A percentile compares a stretch with the other conserved stretches of the same genome.
Evolutionary conservation across 2,329 filamentous ascomycete species (phyloP).

Genomic region (Aureobasidium sp.): DNA sequence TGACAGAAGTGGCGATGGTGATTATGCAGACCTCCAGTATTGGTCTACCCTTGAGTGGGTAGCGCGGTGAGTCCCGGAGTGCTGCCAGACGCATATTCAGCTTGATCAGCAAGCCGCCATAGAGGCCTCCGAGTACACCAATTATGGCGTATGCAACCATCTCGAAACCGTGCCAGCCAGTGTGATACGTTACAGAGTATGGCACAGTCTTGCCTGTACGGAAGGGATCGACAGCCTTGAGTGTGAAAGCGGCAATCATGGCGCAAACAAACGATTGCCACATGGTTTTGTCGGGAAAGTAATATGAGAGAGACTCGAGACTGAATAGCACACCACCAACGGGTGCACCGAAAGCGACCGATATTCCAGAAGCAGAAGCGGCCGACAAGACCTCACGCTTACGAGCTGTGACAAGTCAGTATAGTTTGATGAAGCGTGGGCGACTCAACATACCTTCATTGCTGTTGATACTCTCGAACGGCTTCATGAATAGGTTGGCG

Average conservation of each 20-base stretch:
- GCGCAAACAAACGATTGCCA: slow-evolving; percentile 99
- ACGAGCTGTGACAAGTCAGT: slow-evolving; percentile 50
- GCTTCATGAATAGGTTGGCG: slow-evolving; percentile 86
- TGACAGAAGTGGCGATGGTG: slow-evolving; percentile 70
- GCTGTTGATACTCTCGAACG: slow-evolving; percentile 68
- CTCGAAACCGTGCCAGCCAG: slow-evolving; percentile 90
- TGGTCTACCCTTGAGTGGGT: slow-evolving; percentile 59
- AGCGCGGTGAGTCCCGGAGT: slow-evolving; percentile 63
- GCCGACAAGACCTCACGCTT: slow-evolving; percentile 91
- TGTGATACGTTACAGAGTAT: slow-evolving; percentile 90
- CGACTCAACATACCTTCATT: slow-evolving; percentile 62
- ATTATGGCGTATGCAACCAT: slow-evolving; percentile 79
- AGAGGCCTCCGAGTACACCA: slow-evolving; percentile 84
- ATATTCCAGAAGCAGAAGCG: slow-evolving; percentile 84
- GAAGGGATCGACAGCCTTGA: slow-evolving; percentile 91
- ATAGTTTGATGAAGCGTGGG: too few relatives aligned
- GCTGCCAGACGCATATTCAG: slow-evolving; percentile 79
- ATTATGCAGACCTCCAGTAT: slow-evolving; percentile 73
- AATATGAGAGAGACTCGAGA: slow-evolving; percentile 94
- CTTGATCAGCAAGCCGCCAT: slow-evolving; percentile 90
- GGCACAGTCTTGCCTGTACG: slow-evolving; percentile 90
- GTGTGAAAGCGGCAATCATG: slow-evolving; percentile 92
- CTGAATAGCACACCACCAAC: slow-evolving; percentile 94
- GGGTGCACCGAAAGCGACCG: slow-evolving; percentile 86
- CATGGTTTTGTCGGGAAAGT: slow-evolving; percentile 99